Percentiles rank a stretch among this genome's conserved stretches.
phyloP scores from a whole-genome alignment of 805 yeast species.

The Starmerella geochares region DNA sequence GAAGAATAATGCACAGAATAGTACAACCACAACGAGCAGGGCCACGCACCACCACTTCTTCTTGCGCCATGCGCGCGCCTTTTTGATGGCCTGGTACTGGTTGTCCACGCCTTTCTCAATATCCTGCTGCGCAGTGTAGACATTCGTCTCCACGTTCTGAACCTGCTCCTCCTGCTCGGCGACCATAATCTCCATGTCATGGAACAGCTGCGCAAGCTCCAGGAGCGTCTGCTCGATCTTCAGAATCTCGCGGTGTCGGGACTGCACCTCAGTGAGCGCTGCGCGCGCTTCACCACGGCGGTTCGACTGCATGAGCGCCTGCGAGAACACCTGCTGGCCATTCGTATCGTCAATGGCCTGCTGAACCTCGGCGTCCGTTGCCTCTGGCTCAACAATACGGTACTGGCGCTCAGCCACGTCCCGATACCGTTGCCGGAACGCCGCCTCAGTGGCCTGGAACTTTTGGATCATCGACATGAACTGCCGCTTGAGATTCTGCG shows the following conservation, averaged over 20 bases:
- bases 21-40: constrained; percentile 24
- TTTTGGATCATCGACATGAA: constrained; percentile 80
- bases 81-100: constrained; percentile 76
- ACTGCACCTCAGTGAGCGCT: constrained; percentile 89
- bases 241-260: constrained; percentile 88
- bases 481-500: constrained; percentile 74
- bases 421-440: constrained; percentile 72
- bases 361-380: constrained; percentile 66
- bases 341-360: constrained; percentile 74
- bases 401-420: constrained; percentile 88
- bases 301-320: constrained; percentile 45
- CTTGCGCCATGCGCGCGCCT: constrained; percentile 81
- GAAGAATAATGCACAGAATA: constrained; percentile 24
- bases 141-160: constrained; percentile 70
- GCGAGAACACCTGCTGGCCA: constrained; percentile 86
- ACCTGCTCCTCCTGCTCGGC: constrained; percentile 89
- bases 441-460: constrained; percentile 75
- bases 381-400: constrained; percentile 49
- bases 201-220: constrained; percentile 86
- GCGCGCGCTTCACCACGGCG: constrained; percentile 69
- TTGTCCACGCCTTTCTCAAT: constrained; percentile 92
- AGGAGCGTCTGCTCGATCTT: constrained; percentile 92
- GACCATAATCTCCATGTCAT: constrained; percentile 92
- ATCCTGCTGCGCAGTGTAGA: constrained; percentile 74
- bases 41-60: constrained; percentile 73